Evolutionary conservation across 2,329 filamentous ascomycete species (phyloP), one percentile per base, ranked within the genome.

Genomic region (Aureobasidium musti): DNA sequence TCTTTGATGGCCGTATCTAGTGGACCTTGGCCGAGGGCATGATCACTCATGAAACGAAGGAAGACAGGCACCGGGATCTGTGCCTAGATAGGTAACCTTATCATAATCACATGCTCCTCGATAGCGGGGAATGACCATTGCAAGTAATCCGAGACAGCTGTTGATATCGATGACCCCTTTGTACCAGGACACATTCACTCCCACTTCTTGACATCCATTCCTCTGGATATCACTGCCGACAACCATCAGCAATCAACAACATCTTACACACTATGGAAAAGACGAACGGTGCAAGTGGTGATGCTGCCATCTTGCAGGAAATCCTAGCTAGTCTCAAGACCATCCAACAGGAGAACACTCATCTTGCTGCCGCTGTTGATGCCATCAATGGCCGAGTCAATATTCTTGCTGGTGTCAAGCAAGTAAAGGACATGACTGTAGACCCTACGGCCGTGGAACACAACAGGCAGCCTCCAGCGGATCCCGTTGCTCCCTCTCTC

Each of bases 321-420:
- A 85, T 89, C 70, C 78, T 88, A 28, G 76, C 79, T 47, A 81
- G 81, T 47, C 75, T 89, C 66, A 84, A 82, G 71, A 79, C 79
- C n/a, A 75, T 89, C 67, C 82, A 86, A 68, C 74, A 80, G 70
- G 86, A 86, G 67, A 84, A 88, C 72, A 76, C 79, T 50, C 78
- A 82, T 45, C 81, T 89, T 52, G 79, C 84, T 43, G 81, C 83
- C 52, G 81, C 82, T 59, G 82, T 88, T 49, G 85, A 88, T 75
- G 81, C 81, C 50, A 86, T 88, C 76, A 84, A 86, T 70, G 85
- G 84, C 60, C 82, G 85, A 65, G 83, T 89, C 67, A 87, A 88
- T 73, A 82, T 85, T 54, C 78, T 87, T 37, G 82, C 84, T 33
- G 83, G 84, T 54, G 81, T 87, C 71, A 86, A 86, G 75, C 81